Evolutionary conservation across 257 asterid species (phyloP), one percentile per base, ranked within the genome.

Genomic region (Cruciata laevipes): DNA sequence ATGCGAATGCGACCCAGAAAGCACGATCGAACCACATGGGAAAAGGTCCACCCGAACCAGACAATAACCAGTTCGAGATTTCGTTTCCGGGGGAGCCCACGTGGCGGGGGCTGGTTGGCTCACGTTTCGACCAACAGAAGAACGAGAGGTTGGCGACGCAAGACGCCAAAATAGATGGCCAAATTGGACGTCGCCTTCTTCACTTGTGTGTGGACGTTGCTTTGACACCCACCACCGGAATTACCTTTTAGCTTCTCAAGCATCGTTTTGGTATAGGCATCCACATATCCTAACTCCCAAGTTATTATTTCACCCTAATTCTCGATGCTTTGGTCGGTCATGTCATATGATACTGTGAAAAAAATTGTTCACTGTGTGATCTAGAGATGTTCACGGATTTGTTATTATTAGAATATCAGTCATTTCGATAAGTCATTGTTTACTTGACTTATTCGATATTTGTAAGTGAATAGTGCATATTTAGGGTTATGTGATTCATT

Each of bases 171-270:
- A 24, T n/a, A 47, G 16, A 16, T 37, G 35, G 38, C 49, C 27
- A 69, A 69, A 64, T 30, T 55, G 74, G 69, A 18, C 31, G 60
- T 65, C 64, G 66, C 21, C 51, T 65, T 59, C 20, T 42, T 65
- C 68, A 30, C 56, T 31, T 62, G 52, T 35, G n/a, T 0, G 51
- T 16, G 24, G 77, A 72, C 77, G 77, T 72, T 72, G 81, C 77
- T 47, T 69, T 47, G 52, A 68, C 73, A 51, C 52, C 63, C 63
- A 42, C 72, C 77, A 72, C 71, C 8, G 12, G 24, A 65, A 37
- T 30, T 56, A 24, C 61, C n/a, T 61, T 47, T 47, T 47, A 20
- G 0, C 11, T 44, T 47, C 4, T 38, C 20, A 47, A 13, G 1
- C 20, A 13, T 47, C 9, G 3, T 40, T 40, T 40, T 42, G 4